Evolutionary conservation across 2,329 filamentous ascomycete genomes (phyloP), one percentile per base, ranked within the genome.

Genomic region (Pseudogymnoascus sp.): DNA sequence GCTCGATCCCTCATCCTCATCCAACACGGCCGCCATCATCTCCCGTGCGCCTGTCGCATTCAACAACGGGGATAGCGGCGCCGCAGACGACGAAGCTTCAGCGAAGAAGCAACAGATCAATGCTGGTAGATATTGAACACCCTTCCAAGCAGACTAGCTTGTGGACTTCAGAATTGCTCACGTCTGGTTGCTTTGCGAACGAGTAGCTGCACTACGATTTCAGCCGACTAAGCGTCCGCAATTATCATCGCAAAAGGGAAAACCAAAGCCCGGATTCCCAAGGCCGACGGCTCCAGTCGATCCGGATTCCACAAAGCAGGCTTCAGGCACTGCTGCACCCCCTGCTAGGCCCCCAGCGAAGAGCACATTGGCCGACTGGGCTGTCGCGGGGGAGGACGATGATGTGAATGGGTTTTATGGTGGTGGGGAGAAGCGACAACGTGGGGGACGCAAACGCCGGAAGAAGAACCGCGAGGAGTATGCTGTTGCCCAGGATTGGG

Each of bases 211-310:
- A 71, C 81, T 96, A 66, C 89, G 89, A 75, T 96, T 96, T 78
- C 91, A 96, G 74, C 91, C 91, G 61, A 92, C 92, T 68, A 90
- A 90, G 71, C 85, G 90, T 65, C 90, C 90, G 24, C 86, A 91
- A 70, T 69, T 88, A 78, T 72, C 83, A 75, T 71, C 74, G 72
- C 77, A 86, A 79, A 87, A 84, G 73, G 75, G 82, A 43, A 87
- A 86, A 70, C 72, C 81, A 38, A 93, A 92, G 72, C 76, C 84
- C 5, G 75, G 79, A 61, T 83, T 89, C 61, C 78, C 80, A 53
- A 85, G 82, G 70, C 69, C 78, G 46, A 64, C 74, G 12, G 65
- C 74, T 14, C 66, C 59, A 7, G 24, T 16, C 33, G 71, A 4
- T 62, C 62, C 50, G 64, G 67, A 72, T 38, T 60, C 28, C 70